These are phyloP conservation scores for Diaporthe vaccinii DNA, from an alignment of 2,329 filamentous ascomycete genomes.

Conservation along the genomic window DNA sequence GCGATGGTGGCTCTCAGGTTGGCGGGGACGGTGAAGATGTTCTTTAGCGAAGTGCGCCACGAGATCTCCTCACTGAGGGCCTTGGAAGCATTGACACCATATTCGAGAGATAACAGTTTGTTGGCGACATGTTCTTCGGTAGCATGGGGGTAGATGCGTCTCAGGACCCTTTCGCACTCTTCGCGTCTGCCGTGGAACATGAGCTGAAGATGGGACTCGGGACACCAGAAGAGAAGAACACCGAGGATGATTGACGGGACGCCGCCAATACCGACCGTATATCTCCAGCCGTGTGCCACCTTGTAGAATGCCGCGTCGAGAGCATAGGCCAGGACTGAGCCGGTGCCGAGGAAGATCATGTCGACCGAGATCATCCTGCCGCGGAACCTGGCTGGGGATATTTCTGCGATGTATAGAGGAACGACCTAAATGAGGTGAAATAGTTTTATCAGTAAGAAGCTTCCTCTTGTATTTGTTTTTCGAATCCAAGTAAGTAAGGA, in stretches of 20 bases:
- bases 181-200: constrained; percentile 57
- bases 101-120: constrained; percentile 58
- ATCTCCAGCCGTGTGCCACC: constrained; percentile 61
- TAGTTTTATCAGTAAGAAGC: background rate
- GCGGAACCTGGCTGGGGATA: constrained; percentile 60
- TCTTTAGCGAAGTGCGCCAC: constrained; percentile 57
- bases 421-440: constrained; percentile 49
- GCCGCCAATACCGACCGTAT: constrained; percentile 63
- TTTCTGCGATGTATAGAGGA: constrained; percentile 62
- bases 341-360: constrained; percentile 55
- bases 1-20: constrained; percentile 61
- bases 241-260: constrained; percentile 60
- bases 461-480: background rate
- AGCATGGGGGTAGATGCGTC: constrained; percentile 56
- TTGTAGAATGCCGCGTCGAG: constrained; percentile 56
- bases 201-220: constrained; percentile 63
- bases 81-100: constrained; percentile 54
- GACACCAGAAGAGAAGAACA: constrained; percentile 59
- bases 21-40: constrained; percentile 58
- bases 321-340: constrained; percentile 57
- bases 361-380: constrained; percentile 48
- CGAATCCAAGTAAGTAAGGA: background rate
- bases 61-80: constrained; percentile 56
- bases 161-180: constrained; percentile 54
- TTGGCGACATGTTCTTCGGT: constrained; percentile 57